These are phyloP conservation scores for Pseudonitzschia delicatissima DNA, from an alignment of 108 stramenopile genomes.

Conservation along the genomic window DNA sequence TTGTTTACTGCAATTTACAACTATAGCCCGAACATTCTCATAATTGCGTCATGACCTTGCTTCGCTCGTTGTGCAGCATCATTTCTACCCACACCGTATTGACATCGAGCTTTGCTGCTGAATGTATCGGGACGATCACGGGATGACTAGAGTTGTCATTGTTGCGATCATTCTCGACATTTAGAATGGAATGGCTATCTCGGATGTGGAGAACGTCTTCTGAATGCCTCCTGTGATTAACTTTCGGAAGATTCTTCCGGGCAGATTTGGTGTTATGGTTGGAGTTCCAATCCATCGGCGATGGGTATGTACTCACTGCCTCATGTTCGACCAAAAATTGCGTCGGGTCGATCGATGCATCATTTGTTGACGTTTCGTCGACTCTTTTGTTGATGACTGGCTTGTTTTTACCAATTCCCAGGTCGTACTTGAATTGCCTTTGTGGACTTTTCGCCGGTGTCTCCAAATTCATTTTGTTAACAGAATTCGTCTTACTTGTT, in stretches of 20 bases:
- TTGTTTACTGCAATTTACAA: no score
- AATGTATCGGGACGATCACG: neutral
- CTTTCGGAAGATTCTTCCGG: slow-evolving; percentile 3
- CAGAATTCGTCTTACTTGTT: neutral
- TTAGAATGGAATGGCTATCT: neutral
- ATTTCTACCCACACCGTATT: slow-evolving; percentile 28
- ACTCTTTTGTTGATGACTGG: neutral
- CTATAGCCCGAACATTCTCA: no score
- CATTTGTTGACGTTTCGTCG: neutral
- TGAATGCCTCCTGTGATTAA: neutral
- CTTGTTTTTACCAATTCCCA: slow-evolving; percentile 18
- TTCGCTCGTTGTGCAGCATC: slow-evolving; percentile 18
- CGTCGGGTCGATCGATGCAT: neutral
- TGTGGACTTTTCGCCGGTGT: no score
- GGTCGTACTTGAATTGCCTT: slow-evolving; percentile 9
- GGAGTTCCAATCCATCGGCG: neutral
- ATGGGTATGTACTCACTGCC: slow-evolving; percentile 7
- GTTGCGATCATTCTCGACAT: neutral
- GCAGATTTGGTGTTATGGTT: neutral
- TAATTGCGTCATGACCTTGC: no score
- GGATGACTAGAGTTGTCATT: neutral
- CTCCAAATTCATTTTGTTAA: no score
- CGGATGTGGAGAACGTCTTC: slow-evolving; percentile 12
- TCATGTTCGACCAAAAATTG: slow-evolving; percentile 8
- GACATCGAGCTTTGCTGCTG: slow-evolving; percentile 6